phyloP scores from a whole-genome alignment of 2,329 filamentous ascomycete species.

The Leptographium galeiforme region DNA sequence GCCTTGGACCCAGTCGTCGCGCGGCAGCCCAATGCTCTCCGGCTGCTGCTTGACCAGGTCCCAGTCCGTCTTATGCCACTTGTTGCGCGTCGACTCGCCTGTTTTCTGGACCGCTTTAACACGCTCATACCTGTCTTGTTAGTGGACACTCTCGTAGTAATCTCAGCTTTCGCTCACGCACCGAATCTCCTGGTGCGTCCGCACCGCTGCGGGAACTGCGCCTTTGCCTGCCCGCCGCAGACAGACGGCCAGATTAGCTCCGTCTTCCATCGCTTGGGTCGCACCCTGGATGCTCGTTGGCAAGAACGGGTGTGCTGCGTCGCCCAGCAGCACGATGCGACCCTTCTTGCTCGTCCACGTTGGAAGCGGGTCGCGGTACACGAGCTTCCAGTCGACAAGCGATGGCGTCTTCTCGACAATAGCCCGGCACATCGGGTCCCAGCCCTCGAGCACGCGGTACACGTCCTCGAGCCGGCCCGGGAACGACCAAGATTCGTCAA shows the following conservation, averaged over 20 bases:
- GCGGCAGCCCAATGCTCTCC: conserved; percentile 30
- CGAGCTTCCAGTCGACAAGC: conserved; percentile 36
- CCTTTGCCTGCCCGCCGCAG: conserved; percentile 22
- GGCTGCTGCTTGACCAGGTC: conserved; percentile 32
- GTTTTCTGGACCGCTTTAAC: conserved; percentile 35
- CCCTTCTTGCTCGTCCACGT: conserved; percentile 33
- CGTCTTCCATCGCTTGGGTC: conserved; percentile 37
- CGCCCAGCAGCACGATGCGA: conserved; percentile 31
- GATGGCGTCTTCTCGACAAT: conserved; percentile 32
- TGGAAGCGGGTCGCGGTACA: conserved; percentile 34
- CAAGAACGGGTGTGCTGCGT: conserved; percentile 36
- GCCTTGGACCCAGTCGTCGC: conserved; percentile 35
- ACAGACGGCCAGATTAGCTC: conserved; percentile 32
- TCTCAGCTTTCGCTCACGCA: neutral
- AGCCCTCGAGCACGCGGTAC: conserved; percentile 33
- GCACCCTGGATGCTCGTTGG: conserved; percentile 35
- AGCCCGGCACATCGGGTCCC: conserved; percentile 33
- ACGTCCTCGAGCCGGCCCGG: conserved; percentile 39
- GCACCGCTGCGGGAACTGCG: conserved; percentile 24
- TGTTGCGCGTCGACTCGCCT: conserved; percentile 34
- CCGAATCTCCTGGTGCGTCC: conserved; percentile 28
- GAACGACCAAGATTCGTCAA: conserved; percentile 41
- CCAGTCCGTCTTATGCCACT: conserved; percentile 44
- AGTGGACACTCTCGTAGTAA: neutral
- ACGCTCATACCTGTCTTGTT: conserved; percentile 24